Base-by-base conservation (phyloP, 2,329 filamentous ascomycete genomes). In the Pseudophaeomoniella oleicola region DNA sequence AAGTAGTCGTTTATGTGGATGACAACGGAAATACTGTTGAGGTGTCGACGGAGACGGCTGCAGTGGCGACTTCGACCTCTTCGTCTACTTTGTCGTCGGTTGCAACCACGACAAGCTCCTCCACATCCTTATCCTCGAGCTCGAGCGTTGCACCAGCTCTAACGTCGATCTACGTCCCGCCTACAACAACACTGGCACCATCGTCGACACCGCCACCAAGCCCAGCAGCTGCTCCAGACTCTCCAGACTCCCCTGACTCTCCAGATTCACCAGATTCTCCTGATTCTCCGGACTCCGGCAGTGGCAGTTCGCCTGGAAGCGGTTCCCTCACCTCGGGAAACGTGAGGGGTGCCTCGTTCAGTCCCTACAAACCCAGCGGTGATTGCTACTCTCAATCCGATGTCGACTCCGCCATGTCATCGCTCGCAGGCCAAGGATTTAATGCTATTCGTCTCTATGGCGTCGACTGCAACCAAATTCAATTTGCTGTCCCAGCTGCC, bases 391-490 rank as follows among this genome's bases (percentile, higher is more conserved):
- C 68, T 4, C 60, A 67, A 37, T 58, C 62, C 1, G 63, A 83
- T 46, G 67, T 92, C 36, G 63, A 71, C 41, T 52, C 59, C 14
- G 84, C 93, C 49, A 72, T 90, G 46, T 58, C 60, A 12, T 58
- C 57, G 33, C 59, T 76, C 36, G 62, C 74, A 17, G 62, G 60
- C 11, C 53, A 57, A 15, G 55, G 58, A 11, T 86, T 80, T 57
- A 64, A 66, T 13, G 56, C 76, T 22, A 62, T 92, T 37, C 81
- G 86, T 35, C 71, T 82, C 50, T 93, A 93, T 52, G 85, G 84
- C 36, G 74, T 75, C 39, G 82, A 86, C 55, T 92, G 85, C 56
- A 63, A 83, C 49, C 80, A 87, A 54, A 69, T 84, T 29, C 54
- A 66, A 2, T 72, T 66, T 11, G 71, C 81, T 13, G 60, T 80